Base-by-base conservation (phyloP, 495 filamentous ascomycete genomes). In the Penicillium fimorum region DNA sequence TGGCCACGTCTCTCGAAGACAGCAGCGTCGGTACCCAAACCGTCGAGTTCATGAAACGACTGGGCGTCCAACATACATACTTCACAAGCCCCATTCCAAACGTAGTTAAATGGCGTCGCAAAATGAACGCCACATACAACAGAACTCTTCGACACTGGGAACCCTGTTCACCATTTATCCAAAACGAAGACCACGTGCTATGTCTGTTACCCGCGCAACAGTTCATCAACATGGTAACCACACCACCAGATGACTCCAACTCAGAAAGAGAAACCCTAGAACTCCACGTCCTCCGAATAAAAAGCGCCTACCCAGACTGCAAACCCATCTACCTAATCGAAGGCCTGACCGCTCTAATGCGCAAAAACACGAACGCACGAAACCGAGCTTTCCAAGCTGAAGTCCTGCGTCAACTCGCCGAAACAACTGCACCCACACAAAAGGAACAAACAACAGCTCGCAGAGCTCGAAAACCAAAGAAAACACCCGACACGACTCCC, bases 251-350 rank as follows among this genome's bases (percentile, higher is more conserved):
- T 4, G 50, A 53, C 8, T 49, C 55, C 18, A 50, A 55, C 5
- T 49, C 55, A 24, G 63, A 68, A n/a, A 55, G 71, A 47, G 74
- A 71, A 27, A 75, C 80, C 46, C 70, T 93, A 4, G 84, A 90
- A 18, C 50, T 72, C 2, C 87, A 92, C 66, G 77, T 89, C 11
- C 56, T 73, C 2, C 72, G 67, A 18, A 70, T 90, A 51, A 83
- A 84, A 65, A 69, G 61, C 17, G 70, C 76, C 41, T 85, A 87
- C 60, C 65, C 72, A 5, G 58, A 62, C 22, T 73, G 79, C 58
- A 82, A 78, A 56, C 67, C 83, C 10, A 87, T 96, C 24, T 93
- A 91, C 67, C 70, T 96, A 5, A 84, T 96, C 41, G 88, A 96
- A 64, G 89, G 89, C 2, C 74, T 96, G 0, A 74, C 61, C 0